phyloP scores from a whole-genome alignment of 2,329 filamentous ascomycete genomes.

The Chaetomium olivaceum region DNA sequence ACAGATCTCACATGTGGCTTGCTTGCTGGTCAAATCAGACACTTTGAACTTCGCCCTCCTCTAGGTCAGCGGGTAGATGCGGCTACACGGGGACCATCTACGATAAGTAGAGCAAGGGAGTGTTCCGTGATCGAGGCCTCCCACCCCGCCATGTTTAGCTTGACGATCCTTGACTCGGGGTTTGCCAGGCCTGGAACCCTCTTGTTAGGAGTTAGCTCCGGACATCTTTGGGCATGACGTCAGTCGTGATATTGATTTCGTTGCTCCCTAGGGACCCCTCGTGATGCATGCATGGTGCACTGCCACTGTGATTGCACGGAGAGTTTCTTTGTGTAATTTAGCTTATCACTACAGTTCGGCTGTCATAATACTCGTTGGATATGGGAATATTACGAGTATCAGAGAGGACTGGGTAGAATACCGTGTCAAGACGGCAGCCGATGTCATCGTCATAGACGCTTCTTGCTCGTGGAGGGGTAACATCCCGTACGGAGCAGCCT shows the following conservation, averaged over 20 bases:
- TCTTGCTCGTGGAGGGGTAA: neutral
- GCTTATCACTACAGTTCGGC: neutral
- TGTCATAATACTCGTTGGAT: neutral
- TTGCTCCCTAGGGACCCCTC: neutral
- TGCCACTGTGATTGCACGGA: neutral
- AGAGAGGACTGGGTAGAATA: neutral
- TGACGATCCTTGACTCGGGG: neutral
- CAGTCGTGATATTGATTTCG: neutral
- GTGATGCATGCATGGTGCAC: neutral
- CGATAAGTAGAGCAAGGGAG: neutral
- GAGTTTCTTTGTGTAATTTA: neutral
- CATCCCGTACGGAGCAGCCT: neutral
- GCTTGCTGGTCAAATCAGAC: neutral
- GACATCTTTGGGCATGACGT: conserved; percentile 10
- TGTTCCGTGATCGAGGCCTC: neutral
- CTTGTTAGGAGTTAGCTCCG: neutral
- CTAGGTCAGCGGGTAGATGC: neutral
- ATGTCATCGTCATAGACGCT: neutral
- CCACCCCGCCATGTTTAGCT: neutral
- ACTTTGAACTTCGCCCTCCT: neutral
- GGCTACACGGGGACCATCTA: neutral
- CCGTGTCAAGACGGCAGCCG: neutral
- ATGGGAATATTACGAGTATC: neutral
- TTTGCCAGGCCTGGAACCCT: neutral
- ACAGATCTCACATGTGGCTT: no score